Evolutionary conservation across 2,329 filamentous ascomycete species (phyloP).

Genomic region (Chaetomiaceae sp.): DNA sequence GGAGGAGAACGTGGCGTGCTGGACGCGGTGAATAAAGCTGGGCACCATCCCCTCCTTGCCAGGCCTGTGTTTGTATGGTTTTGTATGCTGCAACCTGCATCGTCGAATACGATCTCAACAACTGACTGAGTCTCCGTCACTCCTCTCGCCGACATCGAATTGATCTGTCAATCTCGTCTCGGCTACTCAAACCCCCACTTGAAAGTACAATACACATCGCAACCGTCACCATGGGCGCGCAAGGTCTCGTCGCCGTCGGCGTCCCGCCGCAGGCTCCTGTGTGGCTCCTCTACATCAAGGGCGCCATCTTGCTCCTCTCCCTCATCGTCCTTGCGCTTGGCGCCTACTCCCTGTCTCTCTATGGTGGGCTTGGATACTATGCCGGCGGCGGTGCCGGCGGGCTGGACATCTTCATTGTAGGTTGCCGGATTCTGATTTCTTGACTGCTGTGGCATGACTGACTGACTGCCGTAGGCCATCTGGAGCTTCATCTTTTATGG

Average conservation of each 20-base stretch:
- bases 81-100: neutral
- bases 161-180: no score
- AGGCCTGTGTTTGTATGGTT: neutral
- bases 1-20: neutral
- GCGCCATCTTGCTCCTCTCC: constrained; percentile 37
- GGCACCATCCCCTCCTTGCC: neutral
- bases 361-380: constrained; percentile 29
- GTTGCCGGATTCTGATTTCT: constrained; percentile 27
- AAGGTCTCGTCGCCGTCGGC: constrained; percentile 36
- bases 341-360: constrained; percentile 38
- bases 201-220: neutral
- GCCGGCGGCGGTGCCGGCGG: constrained; percentile 34
- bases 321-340: constrained; percentile 38
- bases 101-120: no score
- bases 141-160: no score
- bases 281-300: constrained; percentile 37
- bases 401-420: constrained; percentile 46
- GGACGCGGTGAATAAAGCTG: constrained; percentile 1
- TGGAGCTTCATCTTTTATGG: constrained; percentile 41
- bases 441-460: constrained; percentile 9
- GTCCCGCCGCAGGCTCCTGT: constrained; percentile 35
- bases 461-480: constrained; percentile 32
- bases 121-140: no score
- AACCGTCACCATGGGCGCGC: constrained; percentile 12
- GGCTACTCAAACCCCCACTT: no score